These are phyloP conservation scores for thale cress (Arabidopsis thaliana) DNA, from an alignment of 345 rosid species.

Conservation along the genomic window DNA sequence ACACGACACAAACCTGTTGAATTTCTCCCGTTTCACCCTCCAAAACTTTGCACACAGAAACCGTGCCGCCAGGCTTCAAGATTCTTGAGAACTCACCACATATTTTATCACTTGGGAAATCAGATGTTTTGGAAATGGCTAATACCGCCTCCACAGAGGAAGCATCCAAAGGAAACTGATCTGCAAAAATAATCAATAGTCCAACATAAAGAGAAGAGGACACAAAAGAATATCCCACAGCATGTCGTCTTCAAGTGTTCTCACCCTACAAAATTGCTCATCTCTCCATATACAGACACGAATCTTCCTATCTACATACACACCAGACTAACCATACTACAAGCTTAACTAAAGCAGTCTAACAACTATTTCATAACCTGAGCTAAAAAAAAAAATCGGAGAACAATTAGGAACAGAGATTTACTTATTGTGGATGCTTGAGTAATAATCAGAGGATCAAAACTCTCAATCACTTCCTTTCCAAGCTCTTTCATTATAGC, in stretches of 20 bases:
- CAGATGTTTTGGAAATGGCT: constrained; percentile 54
- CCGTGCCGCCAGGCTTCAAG: constrained; percentile 73
- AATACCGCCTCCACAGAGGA: constrained; percentile 60
- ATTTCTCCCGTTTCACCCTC: constrained; percentile 47
- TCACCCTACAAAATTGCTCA: background rate
- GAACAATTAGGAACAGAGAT: constrained; percentile 13
- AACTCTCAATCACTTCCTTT: constrained; percentile 43
- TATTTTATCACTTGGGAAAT: constrained; percentile 60
- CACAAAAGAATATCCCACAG: background rate
- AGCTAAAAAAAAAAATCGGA: background rate
- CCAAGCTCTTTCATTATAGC: constrained; percentile 49
- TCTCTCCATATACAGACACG: background rate
- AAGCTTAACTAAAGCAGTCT: background rate
- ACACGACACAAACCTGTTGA: constrained; percentile 49
- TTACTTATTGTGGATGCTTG: constrained; percentile 69
- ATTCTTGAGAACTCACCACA: constrained; percentile 64
- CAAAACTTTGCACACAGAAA: constrained; percentile 52
- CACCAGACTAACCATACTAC: background rate
- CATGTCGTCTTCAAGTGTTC: background rate
- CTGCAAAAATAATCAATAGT: constrained; percentile 49
- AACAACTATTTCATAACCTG: background rate
- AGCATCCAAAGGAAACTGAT: constrained; percentile 65
- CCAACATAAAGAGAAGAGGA: constrained; percentile 16
- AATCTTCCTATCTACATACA: background rate
- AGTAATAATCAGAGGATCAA: constrained; percentile 59